A percentile compares a stretch with the other conserved stretches of the same genome.
Conservation (phyloP, 2,329 filamentous ascomycete genomes). For the Akanthomyces uredinophilus region DNA sequence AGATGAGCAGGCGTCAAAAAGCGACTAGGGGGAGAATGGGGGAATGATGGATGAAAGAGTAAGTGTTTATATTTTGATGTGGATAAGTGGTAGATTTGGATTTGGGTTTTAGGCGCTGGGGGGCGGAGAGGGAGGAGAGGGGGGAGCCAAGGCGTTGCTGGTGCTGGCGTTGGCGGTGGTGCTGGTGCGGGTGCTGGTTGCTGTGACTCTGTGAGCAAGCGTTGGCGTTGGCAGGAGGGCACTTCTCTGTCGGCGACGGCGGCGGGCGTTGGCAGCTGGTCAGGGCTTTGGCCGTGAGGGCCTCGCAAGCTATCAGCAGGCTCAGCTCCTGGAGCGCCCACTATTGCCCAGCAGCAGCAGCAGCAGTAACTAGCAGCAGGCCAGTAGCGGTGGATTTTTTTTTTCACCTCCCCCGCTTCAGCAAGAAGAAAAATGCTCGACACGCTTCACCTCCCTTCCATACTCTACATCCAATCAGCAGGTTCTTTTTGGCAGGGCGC, state of each 20-base stretch:
- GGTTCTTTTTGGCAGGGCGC: neutral
- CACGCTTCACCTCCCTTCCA: slow-evolving; percentile 15
- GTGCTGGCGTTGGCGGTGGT: too few species aligned
- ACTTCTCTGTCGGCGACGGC: neutral
- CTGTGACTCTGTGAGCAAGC: neutral
- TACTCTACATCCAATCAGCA: neutral
- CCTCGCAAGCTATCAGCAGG: neutral
- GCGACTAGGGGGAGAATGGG: slow-evolving; percentile 20
- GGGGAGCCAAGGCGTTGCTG: slow-evolving; percentile 5
- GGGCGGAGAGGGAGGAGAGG: slow-evolving; percentile 16
- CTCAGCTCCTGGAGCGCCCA: neutral
- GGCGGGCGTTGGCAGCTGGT: neutral
- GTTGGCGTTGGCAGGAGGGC: neutral
- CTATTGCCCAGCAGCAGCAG: neutral
- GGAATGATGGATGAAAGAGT: slow-evolving; percentile 23
- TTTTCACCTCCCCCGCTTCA: slow-evolving; percentile 11
- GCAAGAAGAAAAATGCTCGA: neutral
- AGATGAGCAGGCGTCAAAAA: slow-evolving; percentile 18
- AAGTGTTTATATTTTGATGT: slow-evolving; percentile 29
- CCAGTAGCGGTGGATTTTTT: slow-evolving; percentile 10
- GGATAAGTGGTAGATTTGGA: slow-evolving; percentile 22
- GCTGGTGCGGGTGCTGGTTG: neutral
- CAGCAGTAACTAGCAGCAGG: neutral
- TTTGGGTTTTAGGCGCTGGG: slow-evolving; percentile 17
- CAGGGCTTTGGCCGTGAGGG: neutral